Conservation (phyloP, 1,139 yeast species). For the Pichia sp. region DNA sequence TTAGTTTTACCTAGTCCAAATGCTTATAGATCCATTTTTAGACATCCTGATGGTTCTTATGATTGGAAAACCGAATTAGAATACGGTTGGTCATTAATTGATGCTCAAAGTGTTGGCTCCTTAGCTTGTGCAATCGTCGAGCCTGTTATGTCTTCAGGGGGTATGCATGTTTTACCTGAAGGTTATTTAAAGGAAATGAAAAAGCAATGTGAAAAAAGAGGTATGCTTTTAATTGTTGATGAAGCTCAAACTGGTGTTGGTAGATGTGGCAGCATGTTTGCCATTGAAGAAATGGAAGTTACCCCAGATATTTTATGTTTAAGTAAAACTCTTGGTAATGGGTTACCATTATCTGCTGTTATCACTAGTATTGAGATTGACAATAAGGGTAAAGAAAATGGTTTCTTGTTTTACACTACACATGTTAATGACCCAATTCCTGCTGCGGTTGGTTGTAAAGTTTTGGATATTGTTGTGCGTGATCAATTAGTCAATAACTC, state of each 20-base stretch:
- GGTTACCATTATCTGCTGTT: constrained; percentile 31
- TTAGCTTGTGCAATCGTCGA: constrained; percentile 23
- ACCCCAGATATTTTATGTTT: constrained; percentile 31
- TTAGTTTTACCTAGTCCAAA: constrained; percentile 27
- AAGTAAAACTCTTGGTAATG: constrained; percentile 31
- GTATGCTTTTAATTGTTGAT: constrained; percentile 29
- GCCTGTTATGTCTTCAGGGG: constrained; percentile 24
- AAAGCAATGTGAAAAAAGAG: constrained; percentile 24
- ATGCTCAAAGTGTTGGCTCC: constrained; percentile 24
- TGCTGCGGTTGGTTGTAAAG: constrained; percentile 27
- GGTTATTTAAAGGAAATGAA: constrained; percentile 24
- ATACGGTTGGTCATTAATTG: constrained; percentile 17
- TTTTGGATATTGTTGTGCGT: constrained; percentile 25
- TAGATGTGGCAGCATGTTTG: constrained; percentile 32
- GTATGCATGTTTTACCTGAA: constrained; percentile 23
- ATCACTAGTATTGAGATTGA: constrained; percentile 21
- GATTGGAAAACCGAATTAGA: constrained; percentile 28
- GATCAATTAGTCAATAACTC: constrained; percentile 22
- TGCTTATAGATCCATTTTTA: constrained; percentile 25
- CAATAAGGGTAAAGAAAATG: constrained; percentile 14
- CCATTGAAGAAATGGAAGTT: constrained; percentile 28
- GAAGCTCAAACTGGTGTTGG: constrained; percentile 35
- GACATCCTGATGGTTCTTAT: constrained; percentile 25
- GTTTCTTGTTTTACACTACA: constrained; percentile 24
- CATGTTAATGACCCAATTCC: constrained; percentile 28